These are phyloP conservation scores for Daucus carota DNA, from an alignment of 129 eudicot species.

Conservation along the genomic window DNA sequence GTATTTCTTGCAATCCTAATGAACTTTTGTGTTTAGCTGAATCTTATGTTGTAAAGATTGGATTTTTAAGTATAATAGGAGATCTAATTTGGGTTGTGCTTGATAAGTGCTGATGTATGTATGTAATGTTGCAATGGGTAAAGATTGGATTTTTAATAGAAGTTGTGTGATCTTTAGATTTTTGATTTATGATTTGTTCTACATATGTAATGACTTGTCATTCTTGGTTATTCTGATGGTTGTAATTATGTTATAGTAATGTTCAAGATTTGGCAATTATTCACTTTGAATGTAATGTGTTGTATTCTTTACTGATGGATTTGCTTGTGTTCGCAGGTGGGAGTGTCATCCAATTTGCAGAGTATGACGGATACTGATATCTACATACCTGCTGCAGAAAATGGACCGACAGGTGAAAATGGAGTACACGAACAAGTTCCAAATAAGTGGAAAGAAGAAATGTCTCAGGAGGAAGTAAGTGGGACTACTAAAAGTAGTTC, in stretches of 20 bases:
- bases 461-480: constrained; percentile 26
- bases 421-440: constrained; percentile 32
- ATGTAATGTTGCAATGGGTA: neutral
- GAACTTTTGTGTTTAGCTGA: neutral
- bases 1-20: neutral
- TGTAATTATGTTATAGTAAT: neutral
- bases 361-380: constrained; percentile 48
- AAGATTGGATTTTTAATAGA: neutral
- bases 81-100: neutral
- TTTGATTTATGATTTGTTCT: neutral
- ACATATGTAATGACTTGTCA: neutral
- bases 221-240: neutral
- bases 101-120: neutral
- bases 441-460: constrained; percentile 23
- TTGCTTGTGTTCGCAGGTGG: constrained; percentile 7
- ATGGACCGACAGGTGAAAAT: constrained; percentile 39
- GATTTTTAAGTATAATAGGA: neutral
- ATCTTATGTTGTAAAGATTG: neutral
- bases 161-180: neutral
- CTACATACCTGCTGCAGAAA: constrained; percentile 24
- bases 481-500: constrained; percentile 29
- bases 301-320: neutral
- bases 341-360: constrained; percentile 17
- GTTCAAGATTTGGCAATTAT: neutral
- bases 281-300: no score